A percentile compares a stretch with the other conserved stretches of the same genome.
Conservation (phyloP, 1,139 yeast species). For the Scheffersomyces segobiensis region DNA sequence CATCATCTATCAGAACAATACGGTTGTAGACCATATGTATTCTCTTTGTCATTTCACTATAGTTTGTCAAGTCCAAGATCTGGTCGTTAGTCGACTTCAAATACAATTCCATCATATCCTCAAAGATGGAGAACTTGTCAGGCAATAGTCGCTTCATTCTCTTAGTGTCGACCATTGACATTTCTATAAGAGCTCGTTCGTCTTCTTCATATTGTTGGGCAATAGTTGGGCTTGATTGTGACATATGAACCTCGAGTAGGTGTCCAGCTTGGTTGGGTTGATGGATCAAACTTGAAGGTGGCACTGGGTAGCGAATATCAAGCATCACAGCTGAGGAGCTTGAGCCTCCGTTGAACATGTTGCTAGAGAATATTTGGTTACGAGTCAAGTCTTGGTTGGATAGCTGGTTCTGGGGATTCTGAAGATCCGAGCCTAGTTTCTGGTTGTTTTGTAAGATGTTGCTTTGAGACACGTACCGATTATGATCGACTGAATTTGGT, state of each 20-base stretch:
- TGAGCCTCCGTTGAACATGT: neutral
- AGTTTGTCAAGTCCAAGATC: constrained; percentile 6
- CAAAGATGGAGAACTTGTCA: constrained; percentile 6
- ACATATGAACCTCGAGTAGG: neutral
- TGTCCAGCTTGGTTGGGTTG: neutral
- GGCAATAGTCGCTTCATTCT: constrained; percentile 11
- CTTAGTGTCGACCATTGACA: constrained; percentile 10
- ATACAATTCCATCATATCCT: constrained; percentile 6
- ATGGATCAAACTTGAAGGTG: neutral
- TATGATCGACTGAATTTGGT: neutral
- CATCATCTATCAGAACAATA: constrained; percentile 6
- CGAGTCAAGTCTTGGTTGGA: neutral
- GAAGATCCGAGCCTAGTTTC: neutral
- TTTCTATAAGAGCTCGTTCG: constrained; percentile 4
- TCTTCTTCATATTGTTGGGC: constrained; percentile 7
- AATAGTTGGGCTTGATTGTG: neutral
- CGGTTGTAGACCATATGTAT: constrained; percentile 6
- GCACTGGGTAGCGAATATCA: neutral
- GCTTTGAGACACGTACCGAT: neutral
- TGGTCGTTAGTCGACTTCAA: constrained; percentile 8
- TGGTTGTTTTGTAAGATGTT: neutral
- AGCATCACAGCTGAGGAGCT: neutral
- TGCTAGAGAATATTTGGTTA: neutral
- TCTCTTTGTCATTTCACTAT: constrained; percentile 2
- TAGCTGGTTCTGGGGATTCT: neutral